Conservation (phyloP, 371 early-diverging fungal species). For the Lichtheimia ornata region DNA sequence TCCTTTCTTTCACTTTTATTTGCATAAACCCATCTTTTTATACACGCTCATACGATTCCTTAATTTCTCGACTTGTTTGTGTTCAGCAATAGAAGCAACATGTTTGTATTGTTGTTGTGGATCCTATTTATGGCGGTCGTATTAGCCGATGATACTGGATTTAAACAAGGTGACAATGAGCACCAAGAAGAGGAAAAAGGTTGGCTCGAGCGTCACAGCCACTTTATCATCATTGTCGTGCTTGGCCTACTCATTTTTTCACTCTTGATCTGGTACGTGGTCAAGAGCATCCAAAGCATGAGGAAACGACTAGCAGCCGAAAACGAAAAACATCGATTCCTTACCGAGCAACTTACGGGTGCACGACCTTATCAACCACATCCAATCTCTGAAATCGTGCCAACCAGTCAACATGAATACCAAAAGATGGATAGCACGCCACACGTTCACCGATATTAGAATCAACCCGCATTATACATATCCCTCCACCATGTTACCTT, state of each 20-base stretch:
- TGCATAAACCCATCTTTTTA: background rate
- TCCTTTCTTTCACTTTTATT: background rate
- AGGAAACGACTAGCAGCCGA: conserved; percentile 20
- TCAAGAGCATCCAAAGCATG: conserved; percentile 21
- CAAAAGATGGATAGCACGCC: conserved; percentile 6
- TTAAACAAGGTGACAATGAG: too few species aligned
- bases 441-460: too few species aligned
- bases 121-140: too few species aligned
- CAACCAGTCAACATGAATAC: conserved; percentile 3
- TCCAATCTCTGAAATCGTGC: conserved; percentile 5
- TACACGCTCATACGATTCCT: background rate
- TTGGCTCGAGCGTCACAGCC: conserved; percentile 18
- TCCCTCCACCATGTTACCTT: too few species aligned
- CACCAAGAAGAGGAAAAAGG: too few species aligned
- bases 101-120: too few species aligned
- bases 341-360: too few species aligned
- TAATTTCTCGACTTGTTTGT: too few species aligned
- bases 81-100: too few species aligned
- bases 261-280: conserved; percentile 20
- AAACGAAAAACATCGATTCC: conserved; percentile 11
- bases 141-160: too few species aligned
- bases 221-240: conserved; percentile 22
- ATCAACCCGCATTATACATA: too few species aligned
- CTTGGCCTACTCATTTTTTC: conserved; percentile 14
- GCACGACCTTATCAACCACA: too few species aligned